Conservation (phyloP, 1,284 basidiomycete genomes). For the Ganoderma sinense region DNA sequence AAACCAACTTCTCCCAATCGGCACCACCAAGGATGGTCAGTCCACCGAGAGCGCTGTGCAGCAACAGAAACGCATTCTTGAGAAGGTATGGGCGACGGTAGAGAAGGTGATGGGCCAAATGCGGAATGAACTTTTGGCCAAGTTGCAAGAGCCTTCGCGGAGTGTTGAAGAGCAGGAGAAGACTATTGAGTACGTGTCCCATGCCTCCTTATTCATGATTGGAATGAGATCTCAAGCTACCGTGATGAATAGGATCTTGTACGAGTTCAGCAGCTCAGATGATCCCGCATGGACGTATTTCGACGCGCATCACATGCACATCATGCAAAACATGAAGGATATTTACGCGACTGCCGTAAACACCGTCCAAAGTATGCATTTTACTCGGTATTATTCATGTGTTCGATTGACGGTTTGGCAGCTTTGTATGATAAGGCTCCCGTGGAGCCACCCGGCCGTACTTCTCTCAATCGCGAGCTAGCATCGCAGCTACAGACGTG, state of each 20-base stretch:
- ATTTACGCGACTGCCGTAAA: conserved; percentile 65
- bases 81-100: conserved; percentile 96
- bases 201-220: too few species aligned
- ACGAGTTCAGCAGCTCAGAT: conserved; percentile 84
- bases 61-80: conserved; percentile 91
- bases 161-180: conserved; percentile 96
- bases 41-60: conserved; percentile 62
- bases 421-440: conserved; percentile 52
- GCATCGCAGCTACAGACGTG: conserved; percentile 65
- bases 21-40: conserved; percentile 60
- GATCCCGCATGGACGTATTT: conserved; percentile 96
- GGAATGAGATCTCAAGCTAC: neutral
- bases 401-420: conserved; percentile 30
- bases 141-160: conserved; percentile 81
- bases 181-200: conserved; percentile 82
- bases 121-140: conserved; percentile 78
- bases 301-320: conserved; percentile 90
- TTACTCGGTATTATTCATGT: neutral
- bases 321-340: conserved; percentile 81
- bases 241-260: conserved; percentile 69
- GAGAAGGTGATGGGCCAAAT: conserved; percentile 96
- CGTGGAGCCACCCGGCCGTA: conserved; percentile 44
- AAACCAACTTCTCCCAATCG: conserved; percentile 79
- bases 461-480: conserved; percentile 51
- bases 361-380: conserved; percentile 62